Conservation (phyloP, 2,329 filamentous ascomycete genomes). For the Grosmannia huntii region DNA sequence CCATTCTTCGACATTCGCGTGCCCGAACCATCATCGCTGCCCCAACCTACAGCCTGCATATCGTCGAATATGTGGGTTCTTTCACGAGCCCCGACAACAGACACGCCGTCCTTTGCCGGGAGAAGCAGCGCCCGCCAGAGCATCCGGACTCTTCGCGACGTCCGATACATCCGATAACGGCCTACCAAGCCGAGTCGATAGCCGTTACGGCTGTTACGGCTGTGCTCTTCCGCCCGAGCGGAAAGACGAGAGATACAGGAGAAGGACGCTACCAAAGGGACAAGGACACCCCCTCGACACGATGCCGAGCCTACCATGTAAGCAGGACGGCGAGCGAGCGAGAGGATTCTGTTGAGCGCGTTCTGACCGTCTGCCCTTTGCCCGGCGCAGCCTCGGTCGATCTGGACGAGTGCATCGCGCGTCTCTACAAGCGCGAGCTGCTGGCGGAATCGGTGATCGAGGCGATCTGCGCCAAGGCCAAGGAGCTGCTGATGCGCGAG, state of each 20-base stretch:
- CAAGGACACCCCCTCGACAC: conserved; percentile 4
- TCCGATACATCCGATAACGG: background rate
- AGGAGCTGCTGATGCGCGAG: conserved; percentile 98
- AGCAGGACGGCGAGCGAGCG: background rate
- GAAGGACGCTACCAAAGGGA: background rate
- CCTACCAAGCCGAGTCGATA: background rate
- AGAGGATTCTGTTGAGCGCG: too few relatives aligned
- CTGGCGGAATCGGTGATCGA: conserved; percentile 94
- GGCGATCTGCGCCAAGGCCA: conserved; percentile 97
- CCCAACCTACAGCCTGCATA: conserved; percentile 14
- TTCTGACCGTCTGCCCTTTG: background rate
- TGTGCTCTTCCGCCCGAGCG: background rate
- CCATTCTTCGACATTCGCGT: background rate
- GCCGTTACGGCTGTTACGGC: background rate
- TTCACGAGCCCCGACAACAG: conserved; percentile 15
- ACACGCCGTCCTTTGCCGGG: conserved; percentile 16
- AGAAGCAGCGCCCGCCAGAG: conserved; percentile 7
- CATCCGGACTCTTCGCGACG: conserved; percentile 1
- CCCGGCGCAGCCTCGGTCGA: conserved; percentile 68
- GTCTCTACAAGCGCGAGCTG: conserved; percentile 92
- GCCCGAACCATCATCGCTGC: background rate
- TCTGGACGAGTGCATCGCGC: conserved; percentile 94
- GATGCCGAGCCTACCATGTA: conserved; percentile 23
- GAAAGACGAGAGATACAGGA: background rate
- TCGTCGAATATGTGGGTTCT: conserved; percentile 16